Conservation (phyloP, 495 filamentous ascomycete genomes). For the Staphylotrichum tortipilum region DNA sequence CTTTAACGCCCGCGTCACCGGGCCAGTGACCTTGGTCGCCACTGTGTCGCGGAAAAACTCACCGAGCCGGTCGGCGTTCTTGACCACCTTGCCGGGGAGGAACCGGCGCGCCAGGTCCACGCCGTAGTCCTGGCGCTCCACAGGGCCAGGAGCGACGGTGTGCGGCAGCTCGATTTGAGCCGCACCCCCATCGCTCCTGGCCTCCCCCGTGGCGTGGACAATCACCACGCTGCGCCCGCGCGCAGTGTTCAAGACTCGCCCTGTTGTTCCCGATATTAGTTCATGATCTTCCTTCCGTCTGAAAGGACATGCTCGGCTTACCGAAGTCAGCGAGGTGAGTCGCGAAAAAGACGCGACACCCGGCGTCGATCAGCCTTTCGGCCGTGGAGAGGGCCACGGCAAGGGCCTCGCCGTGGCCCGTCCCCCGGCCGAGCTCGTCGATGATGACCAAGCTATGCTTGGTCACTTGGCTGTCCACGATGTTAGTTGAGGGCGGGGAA, state of each 20-base stretch:
- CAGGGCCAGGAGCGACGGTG: conserved; percentile 60
- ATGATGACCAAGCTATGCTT: conserved; percentile 70
- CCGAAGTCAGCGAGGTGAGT: conserved; percentile 82
- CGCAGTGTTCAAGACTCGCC: conserved; percentile 52
- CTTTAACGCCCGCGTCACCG: conserved; percentile 30
- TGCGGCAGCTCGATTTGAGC: conserved; percentile 75
- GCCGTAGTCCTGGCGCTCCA: conserved; percentile 68
- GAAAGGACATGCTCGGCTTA: conserved; percentile 20
- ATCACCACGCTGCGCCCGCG: conserved; percentile 69
- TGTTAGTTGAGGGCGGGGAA: conserved; percentile 24
- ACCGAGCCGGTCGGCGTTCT: conserved; percentile 57
- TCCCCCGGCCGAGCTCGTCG: conserved; percentile 89
- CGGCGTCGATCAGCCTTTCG: conserved; percentile 72
- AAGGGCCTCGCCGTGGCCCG: conserved; percentile 79
- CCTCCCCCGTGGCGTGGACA: conserved; percentile 70
- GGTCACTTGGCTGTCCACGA: conserved; percentile 52
- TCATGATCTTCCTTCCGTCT: not conserved
- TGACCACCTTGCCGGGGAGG: conserved; percentile 57
- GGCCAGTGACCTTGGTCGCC: conserved; percentile 49
- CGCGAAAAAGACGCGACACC: conserved; percentile 77
- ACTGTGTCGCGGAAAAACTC: conserved; percentile 44
- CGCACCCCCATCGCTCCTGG: conserved; percentile 31
- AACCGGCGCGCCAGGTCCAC: conserved; percentile 69
- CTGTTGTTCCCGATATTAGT: conserved; percentile 21
- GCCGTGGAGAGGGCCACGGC: conserved; percentile 83